phyloP scores from a whole-genome alignment of 164 flowering plant species.

The Tetrastigma voinierianum region DNA sequence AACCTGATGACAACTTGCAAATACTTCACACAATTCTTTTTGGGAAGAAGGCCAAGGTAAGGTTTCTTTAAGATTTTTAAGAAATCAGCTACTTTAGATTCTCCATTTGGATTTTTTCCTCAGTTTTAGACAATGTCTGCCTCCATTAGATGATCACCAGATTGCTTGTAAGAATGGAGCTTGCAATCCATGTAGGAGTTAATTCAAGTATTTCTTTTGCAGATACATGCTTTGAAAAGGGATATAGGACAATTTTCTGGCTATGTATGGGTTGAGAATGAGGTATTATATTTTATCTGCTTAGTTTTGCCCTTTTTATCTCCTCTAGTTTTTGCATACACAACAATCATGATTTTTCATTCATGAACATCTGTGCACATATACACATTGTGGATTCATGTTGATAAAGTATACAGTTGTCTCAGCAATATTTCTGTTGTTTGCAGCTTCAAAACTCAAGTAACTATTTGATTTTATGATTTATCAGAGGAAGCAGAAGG shows the following conservation, averaged over 20 bases:
- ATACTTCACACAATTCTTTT: slow-evolving; percentile 75
- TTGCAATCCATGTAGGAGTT: neutral
- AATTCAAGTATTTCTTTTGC: slow-evolving; percentile 14
- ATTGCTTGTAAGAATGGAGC: no score
- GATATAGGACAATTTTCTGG: slow-evolving; percentile 81
- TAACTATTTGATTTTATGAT: slow-evolving; percentile 5
- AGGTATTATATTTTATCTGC: slow-evolving; percentile 44
- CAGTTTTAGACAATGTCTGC: neutral
- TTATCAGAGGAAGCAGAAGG: slow-evolving; percentile 63
- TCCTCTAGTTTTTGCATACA: neutral
- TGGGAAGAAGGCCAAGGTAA: slow-evolving; percentile 82
- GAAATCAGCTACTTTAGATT: neutral
- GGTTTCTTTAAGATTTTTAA: no score
- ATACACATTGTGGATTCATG: neutral
- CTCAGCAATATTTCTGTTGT: no score
- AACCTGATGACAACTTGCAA: slow-evolving; percentile 82
- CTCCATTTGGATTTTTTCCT: neutral
- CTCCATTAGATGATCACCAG: neutral
- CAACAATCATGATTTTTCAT: neutral
- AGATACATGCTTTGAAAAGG: slow-evolving; percentile 70
- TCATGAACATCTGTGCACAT: neutral
- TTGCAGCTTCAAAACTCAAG: no score
- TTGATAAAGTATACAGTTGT: neutral
- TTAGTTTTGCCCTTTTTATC: neutral
- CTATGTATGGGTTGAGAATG: slow-evolving; percentile 77